These are phyloP conservation scores for Kodamaea plutei DNA, from an alignment of 1,139 yeast genomes.

Conservation along the genomic window DNA sequence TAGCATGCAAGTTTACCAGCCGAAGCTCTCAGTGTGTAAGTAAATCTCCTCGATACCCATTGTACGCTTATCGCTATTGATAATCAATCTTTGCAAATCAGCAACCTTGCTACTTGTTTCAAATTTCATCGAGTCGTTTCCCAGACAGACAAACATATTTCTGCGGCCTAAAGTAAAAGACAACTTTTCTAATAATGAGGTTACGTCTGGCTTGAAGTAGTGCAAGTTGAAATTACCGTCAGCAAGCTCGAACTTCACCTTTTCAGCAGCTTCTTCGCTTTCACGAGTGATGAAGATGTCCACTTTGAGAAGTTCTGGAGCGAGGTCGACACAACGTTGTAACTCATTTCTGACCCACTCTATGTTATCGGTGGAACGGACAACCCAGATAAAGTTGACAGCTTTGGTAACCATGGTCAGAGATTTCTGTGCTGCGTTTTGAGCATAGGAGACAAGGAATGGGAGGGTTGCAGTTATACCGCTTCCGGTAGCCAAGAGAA, in stretches of 20 bases:
- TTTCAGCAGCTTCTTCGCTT: neutral
- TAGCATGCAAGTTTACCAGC: slow-evolving; percentile 51
- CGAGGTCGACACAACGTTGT: slow-evolving; percentile 19
- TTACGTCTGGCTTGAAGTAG: slow-evolving; percentile 33
- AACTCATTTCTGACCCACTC: slow-evolving; percentile 47
- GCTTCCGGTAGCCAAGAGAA: slow-evolving; percentile 46
- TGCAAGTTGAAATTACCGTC: slow-evolving; percentile 14
- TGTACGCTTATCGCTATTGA: slow-evolving; percentile 28
- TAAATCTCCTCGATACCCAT: slow-evolving; percentile 45
- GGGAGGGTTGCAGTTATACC: slow-evolving; percentile 57
- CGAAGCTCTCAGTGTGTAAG: slow-evolving; percentile 57
- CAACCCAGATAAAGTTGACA: slow-evolving; percentile 49
- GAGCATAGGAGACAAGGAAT: slow-evolving; percentile 30
- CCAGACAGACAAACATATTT: slow-evolving; percentile 50
- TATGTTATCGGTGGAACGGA: slow-evolving; percentile 33
- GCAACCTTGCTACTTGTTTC: slow-evolving; percentile 46
- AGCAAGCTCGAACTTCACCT: neutral
- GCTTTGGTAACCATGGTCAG: slow-evolving; percentile 17
- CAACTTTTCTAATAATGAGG: slow-evolving; percentile 17
- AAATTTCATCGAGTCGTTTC: slow-evolving; percentile 42
- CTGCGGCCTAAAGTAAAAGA: slow-evolving; percentile 26
- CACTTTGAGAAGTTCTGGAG: slow-evolving; percentile 22
- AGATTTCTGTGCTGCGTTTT: slow-evolving; percentile 12
- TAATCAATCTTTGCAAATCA: slow-evolving; percentile 27
- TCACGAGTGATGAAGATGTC: slow-evolving; percentile 23